These are phyloP conservation scores for Ophiobolus disseminans DNA, from an alignment of 2,329 filamentous ascomycete species.

Conservation along the genomic window DNA sequence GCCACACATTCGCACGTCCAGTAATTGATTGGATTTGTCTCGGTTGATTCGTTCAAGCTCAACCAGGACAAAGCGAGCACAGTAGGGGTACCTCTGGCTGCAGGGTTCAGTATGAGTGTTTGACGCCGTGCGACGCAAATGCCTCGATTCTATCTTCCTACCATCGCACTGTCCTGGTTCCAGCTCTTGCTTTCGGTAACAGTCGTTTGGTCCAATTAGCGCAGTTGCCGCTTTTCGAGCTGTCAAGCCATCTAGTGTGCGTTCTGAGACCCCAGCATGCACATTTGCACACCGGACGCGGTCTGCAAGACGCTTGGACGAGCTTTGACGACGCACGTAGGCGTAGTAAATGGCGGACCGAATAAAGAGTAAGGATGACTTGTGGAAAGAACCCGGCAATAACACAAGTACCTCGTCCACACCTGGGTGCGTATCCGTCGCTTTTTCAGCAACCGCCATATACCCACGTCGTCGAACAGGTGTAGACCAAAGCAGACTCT, in stretches of 20 bases:
- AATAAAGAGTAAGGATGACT: conserved; percentile 21
- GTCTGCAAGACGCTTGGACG: conserved; percentile 40
- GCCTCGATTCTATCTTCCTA: conserved; percentile 42
- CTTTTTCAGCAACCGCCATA: not conserved
- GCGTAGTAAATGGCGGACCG: conserved; percentile 31
- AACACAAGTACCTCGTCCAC: conserved; percentile 22
- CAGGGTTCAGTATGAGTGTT: conserved; percentile 43
- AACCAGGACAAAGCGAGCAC: conserved; percentile 20
- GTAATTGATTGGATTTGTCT: conserved; percentile 25
- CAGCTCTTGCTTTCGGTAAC: conserved; percentile 26
- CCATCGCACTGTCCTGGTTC: conserved; percentile 28
- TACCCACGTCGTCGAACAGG: not conserved
- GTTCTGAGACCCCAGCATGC: conserved; percentile 32
- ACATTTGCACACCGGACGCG: conserved; percentile 40
- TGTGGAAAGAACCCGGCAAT: conserved; percentile 25
- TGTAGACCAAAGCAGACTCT: not conserved
- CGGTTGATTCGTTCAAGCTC: conserved; percentile 5
- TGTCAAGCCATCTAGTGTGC: conserved; percentile 35
- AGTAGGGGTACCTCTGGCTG: conserved; percentile 18
- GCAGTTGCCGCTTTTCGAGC: conserved; percentile 15
- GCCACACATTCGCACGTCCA: not conserved
- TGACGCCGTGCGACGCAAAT: conserved; percentile 42
- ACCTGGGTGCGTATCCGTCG: conserved; percentile 14
- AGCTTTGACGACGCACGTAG: conserved; percentile 39
- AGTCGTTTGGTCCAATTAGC: conserved; percentile 32